Base-by-base conservation (phyloP, 352 stramenopile species). In the Pythium scleroteichum region DNA sequence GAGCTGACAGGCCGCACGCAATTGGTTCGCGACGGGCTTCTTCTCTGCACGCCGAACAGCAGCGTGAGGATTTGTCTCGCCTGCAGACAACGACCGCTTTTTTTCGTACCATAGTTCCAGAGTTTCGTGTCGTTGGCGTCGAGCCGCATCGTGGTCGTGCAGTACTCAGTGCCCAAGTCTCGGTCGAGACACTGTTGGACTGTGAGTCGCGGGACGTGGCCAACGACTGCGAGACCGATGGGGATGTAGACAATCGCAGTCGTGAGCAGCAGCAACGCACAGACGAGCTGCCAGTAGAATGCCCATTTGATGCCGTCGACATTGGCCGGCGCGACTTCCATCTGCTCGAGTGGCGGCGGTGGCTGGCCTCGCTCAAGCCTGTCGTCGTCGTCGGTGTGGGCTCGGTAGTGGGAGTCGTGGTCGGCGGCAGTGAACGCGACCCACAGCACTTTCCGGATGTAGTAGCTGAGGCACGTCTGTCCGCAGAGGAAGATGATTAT, bases 1-100 rank as follows among this genome's bases (percentile, higher is more conserved):
- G 23, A 88, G 44, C 41, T 88, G 78, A 22, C 71, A 71, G 1
- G 66, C 75, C 0, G 78, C 75, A 10, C 78, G 78, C 59, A 84
- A 65, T 53, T 88, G 78, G 49, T 85, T 82, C 8, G 74, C 52
- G 2, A 17, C 66, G 42, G 40, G 71, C 64, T 51, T 81, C 60
- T 78, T 38, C 9, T 61, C 32, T 49, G 39, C 45, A 54, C 10
- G 29, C 5, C 29, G 29, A n/a, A n/a, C n/a, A n/a, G n/a, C n/a
- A n/a, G n/a, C n/a, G n/a, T n/a, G n/a, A n/a, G n/a, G n/a, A n/a
- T n/a, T n/a, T n/a, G n/a, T n/a, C n/a, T n/a, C n/a, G n/a, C n/a
- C n/a, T n/a, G n/a, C n/a, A n/a, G n/a, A n/a, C n/a, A n/a, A n/a
- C n/a, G n/a, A n/a, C n/a, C n/a, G n/a, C n/a, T n/a, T n/a, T n/a